Conservation (phyloP, 192 early-diverging fungal species). For the Umbelopsis sp. region DNA sequence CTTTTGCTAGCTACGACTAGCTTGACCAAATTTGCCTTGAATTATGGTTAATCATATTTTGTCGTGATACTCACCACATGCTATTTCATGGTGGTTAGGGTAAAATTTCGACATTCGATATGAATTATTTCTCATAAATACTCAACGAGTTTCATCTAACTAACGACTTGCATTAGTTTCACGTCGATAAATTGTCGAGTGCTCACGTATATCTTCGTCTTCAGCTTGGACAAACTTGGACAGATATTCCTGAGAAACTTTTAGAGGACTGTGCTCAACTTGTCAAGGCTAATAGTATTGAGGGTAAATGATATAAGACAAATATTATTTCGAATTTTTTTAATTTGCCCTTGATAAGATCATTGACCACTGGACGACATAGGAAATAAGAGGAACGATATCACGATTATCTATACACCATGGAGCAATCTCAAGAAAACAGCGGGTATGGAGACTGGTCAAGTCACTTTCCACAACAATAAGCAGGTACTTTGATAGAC, state of each 20-base stretch:
- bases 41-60: not conserved
- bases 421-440: constrained; percentile 92
- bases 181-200: constrained; percentile 96
- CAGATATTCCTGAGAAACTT: constrained; percentile 70
- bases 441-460: constrained; percentile 92
- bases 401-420: constrained; percentile 92
- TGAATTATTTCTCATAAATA: not conserved
- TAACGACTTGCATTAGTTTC: constrained; percentile 63
- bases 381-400: constrained; percentile 92
- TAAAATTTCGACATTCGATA: not conserved
- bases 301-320: constrained; percentile 52
- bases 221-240: constrained; percentile 70
- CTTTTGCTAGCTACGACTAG: not conserved
- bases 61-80: not conserved
- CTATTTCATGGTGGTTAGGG: not conserved
- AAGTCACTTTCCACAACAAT: constrained; percentile 89
- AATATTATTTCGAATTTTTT: not conserved
- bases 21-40: too few species aligned
- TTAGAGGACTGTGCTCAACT: constrained; percentile 90
- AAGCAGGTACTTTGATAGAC: constrained; percentile 28
- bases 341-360: not conserved
- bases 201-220: constrained; percentile 97
- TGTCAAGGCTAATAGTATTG: constrained; percentile 96
- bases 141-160: not conserved
- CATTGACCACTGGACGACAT: not conserved